Evolutionary conservation across 2,329 filamentous ascomycete species (phyloP), one percentile per base, ranked within the genome.

Genomic region (Diaporthe sp.): DNA sequence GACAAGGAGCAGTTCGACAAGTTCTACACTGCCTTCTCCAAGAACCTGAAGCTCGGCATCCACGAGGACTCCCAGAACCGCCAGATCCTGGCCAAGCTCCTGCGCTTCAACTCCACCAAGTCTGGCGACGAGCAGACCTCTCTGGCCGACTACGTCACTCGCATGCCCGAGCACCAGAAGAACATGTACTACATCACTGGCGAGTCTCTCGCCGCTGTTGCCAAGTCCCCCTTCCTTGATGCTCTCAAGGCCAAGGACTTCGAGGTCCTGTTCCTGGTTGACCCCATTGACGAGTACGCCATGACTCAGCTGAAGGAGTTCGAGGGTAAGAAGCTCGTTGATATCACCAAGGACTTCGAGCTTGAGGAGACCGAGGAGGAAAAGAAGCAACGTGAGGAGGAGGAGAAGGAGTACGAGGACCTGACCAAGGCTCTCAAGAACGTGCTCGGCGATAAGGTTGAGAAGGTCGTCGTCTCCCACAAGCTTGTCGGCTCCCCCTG

Each of bases 111-210:
- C 93, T 98, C 96, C 77, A 99, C 97, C 91, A 98, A 98, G 93
- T 98, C 96, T 87, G 96, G 95, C 80, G 96, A 98, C 82, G 97
- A 99, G 90, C 88, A 90, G 84, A 98, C 96, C 81, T 99, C 97
- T 74, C 94, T 99, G 85, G 86, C 93, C 78, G 97, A 99, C 94
- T 99, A 99, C 88, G 91, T 98, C 86, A 98, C 97, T 80, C 97
- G 97, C 89, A 99, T 99, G 97, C 94, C 95, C 77, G 96, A 98
- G 92, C 96, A 98, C 92, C 97, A 99, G 93, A 98, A 98, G 94
- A 96, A 99, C 90, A 95, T 99, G 89, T 99, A 99, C 94, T 99
- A 98, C 95, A 99, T 99, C 92, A 99, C 97, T 79, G 97, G 97
- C 89, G 97, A 99, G 93, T 98, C 96, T 75, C 93, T 98, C 90